Percentiles rank a stretch among this genome's conserved stretches.
phyloP scores from a whole-genome alignment of 345 rosid species.

The Barbarea vulgaris region DNA sequence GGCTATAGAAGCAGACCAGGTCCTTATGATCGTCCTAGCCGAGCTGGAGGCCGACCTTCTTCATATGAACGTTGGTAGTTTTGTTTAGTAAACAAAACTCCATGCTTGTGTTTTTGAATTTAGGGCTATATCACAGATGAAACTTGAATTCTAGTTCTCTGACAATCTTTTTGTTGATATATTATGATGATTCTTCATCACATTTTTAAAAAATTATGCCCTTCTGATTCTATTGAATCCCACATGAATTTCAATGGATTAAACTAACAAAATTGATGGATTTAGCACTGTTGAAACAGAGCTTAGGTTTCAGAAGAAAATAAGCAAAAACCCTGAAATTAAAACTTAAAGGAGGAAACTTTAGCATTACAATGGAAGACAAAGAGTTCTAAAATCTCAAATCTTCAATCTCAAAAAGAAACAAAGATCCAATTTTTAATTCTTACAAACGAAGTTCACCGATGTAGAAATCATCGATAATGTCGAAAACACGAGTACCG shows the following conservation, averaged over 20 bases:
- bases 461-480: slow-evolving; percentile 79
- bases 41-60: slow-evolving; percentile 66
- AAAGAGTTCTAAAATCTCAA: neutral
- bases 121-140: neutral
- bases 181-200: neutral
- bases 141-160: neutral
- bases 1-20: slow-evolving; percentile 62
- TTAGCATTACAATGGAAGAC: slow-evolving; percentile 17
- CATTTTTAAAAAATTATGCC: neutral
- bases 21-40: slow-evolving; percentile 72
- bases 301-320: neutral
- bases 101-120: neutral
- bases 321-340: neutral
- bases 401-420: slow-evolving; percentile 1
- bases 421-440: neutral
- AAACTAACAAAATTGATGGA: neutral
- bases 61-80: slow-evolving; percentile 72
- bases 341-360: neutral
- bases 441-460: slow-evolving; percentile 53
- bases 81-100: neutral
- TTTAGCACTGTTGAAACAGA: slow-evolving; percentile 6
- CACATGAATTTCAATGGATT: neutral
- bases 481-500: slow-evolving; percentile 73
- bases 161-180: neutral
- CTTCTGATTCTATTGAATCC: neutral